These are phyloP conservation scores for Diaporthe humulicola DNA, from an alignment of 2,329 filamentous ascomycete genomes.

Conservation along the genomic window DNA sequence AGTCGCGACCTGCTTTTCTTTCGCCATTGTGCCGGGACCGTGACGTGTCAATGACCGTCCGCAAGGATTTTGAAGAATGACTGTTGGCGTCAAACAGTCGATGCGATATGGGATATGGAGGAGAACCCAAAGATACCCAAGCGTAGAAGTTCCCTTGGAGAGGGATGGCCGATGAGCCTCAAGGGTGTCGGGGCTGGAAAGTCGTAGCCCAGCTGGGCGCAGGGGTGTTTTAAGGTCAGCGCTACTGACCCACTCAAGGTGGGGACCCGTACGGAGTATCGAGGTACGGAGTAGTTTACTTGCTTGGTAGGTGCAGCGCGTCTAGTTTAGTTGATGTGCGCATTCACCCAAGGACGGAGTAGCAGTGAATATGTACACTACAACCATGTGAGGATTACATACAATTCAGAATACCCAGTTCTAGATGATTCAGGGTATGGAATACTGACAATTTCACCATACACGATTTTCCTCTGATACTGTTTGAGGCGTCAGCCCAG, in stretches of 20 bases:
- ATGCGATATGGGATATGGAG: not conserved
- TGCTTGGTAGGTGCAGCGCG: not conserved
- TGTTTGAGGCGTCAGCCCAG: not conserved
- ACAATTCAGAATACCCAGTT: not conserved
- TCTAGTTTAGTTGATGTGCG: not conserved
- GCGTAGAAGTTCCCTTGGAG: slow-evolving; percentile 9
- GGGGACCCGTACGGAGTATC: not conserved
- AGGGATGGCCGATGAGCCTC: slow-evolving; percentile 18
- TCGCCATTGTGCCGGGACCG: slow-evolving; percentile 42
- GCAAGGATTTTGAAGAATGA: too few species aligned
- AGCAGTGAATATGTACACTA: not conserved
- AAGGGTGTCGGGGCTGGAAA: slow-evolving; percentile 1
- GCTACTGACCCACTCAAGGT: slow-evolving; percentile 3
- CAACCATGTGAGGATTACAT: not conserved
- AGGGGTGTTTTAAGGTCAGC: slow-evolving; percentile 33
- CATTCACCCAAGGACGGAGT: not conserved
- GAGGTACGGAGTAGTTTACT: not conserved
- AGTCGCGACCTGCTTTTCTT: slow-evolving; percentile 53
- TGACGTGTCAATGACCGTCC: not conserved
- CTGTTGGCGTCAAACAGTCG: not conserved
- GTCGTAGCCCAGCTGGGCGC: slow-evolving; percentile 20
- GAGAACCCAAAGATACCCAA: not conserved
- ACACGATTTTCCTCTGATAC: not conserved
- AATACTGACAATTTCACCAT: not conserved
- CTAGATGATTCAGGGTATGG: too few species aligned